A percentile compares a stretch with the other conserved stretches of the same genome.
These are phyloP conservation scores for Cordia subcordata DNA, from an alignment of 257 asterid genomes.

Conservation along the genomic window DNA sequence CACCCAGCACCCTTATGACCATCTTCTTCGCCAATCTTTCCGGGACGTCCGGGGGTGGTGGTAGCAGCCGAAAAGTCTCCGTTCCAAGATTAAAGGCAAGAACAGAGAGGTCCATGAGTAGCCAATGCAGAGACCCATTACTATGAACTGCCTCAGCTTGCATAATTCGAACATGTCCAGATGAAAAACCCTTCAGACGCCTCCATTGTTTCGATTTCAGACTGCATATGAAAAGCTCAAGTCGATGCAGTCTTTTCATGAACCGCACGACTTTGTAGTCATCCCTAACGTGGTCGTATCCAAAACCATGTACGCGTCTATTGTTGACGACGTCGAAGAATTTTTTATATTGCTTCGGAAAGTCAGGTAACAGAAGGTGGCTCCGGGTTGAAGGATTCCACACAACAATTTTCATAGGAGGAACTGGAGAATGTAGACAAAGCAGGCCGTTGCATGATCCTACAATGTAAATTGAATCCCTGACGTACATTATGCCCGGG, in stretches of 20 bases:
- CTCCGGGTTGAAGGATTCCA: neutral
- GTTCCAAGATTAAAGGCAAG: neutral
- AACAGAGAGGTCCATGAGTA: neutral
- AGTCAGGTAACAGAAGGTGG: neutral
- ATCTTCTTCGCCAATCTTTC: no score
- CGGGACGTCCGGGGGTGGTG: neutral
- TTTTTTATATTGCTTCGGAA: no score
- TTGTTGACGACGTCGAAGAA: neutral
- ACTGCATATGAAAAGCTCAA: neutral
- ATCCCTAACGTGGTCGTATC: neutral
- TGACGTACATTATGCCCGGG: neutral
- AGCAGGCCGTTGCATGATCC: neutral
- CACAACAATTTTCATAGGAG: neutral
- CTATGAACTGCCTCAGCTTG: neutral
- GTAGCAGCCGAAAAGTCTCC: neutral
- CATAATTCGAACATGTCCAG: neutral
- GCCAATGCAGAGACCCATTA: neutral
- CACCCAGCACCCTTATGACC: neutral
- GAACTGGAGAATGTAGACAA: neutral
- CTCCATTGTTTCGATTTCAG: neutral
- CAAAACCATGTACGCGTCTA: neutral
- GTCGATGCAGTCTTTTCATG: no score
- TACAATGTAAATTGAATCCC: neutral
- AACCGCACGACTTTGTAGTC: neutral
- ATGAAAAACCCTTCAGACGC: neutral